A percentile compares a stretch with the other conserved stretches of the same genome.
Evolutionary conservation across 2,329 filamentous ascomycete species (phyloP).

Genomic region (Penicillium sp.): DNA sequence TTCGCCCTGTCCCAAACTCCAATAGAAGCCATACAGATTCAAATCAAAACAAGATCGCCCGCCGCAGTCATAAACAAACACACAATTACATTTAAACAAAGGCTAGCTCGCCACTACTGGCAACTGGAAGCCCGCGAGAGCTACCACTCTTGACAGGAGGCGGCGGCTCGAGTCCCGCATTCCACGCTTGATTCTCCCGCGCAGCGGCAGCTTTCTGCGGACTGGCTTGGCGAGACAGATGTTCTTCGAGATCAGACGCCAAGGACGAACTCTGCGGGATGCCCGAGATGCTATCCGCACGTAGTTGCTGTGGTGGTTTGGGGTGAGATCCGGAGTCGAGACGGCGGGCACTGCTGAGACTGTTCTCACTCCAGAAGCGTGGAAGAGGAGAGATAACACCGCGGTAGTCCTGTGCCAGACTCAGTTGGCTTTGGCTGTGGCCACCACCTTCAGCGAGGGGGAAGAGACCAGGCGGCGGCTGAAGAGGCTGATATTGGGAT

Average conservation of each 20-base stretch:
- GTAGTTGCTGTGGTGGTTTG: slow-evolving; percentile 6
- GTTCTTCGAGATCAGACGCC: slow-evolving; percentile 31
- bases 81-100: slow-evolving; percentile 24
- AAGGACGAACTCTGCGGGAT: slow-evolving; percentile 29
- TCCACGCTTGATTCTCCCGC: slow-evolving; percentile 14
- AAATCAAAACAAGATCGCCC: slow-evolving; percentile 1
- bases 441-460: slow-evolving; percentile 23
- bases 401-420: slow-evolving; percentile 44
- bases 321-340: slow-evolving; percentile 27
- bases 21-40: slow-evolving; percentile 10
- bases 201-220: slow-evolving; percentile 14
- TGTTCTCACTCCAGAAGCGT: slow-evolving; percentile 43
- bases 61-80: neutral
- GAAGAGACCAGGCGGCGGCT: slow-evolving; percentile 33
- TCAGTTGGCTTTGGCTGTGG: slow-evolving; percentile 39
- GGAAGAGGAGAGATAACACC: slow-evolving; percentile 42
- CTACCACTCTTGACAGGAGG: slow-evolving; percentile 20
- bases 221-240: slow-evolving; percentile 24
- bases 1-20: slow-evolving; percentile 31
- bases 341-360: slow-evolving; percentile 33
- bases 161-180: slow-evolving; percentile 22
- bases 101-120: slow-evolving; percentile 31
- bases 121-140: slow-evolving; percentile 26
- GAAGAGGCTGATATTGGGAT: slow-evolving; percentile 36
- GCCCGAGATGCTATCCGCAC: slow-evolving; percentile 16